Base-by-base conservation (phyloP, 192 early-diverging fungal species). In the Gamsiella multidivaricata region DNA sequence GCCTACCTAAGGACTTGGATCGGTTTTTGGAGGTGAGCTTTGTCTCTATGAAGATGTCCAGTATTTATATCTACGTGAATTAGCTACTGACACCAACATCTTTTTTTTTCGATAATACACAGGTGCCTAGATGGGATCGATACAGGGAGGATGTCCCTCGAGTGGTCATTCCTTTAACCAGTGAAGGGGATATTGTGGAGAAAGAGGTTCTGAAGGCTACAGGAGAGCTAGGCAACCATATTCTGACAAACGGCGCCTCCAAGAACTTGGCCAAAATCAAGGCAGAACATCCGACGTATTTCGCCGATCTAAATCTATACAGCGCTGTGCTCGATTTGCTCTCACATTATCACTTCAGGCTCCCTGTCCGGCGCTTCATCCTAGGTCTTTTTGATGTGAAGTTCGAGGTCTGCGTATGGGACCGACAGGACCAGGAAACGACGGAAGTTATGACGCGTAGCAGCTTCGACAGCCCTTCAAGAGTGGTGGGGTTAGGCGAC, bases 151-250 rank as follows among this genome's bases (percentile, higher is more conserved):
- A 33, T 54, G 33, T 71, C 29, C 83, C 76, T 56, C 82, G 74
- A 34, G 80, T 74, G 8, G 61, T 85, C 25, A 73, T 79, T 20
- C 56, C 65, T 23, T 53, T 79, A 34, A 53, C 79, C 17, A 72
- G 45, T 33, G 69, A 65, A n/a, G 74, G 68, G 2, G 66, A 61
- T 39, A 32, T 25, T 9, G 71, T 84, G 14, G 88, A 88, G 68
- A 71, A 82, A 56, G 91, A 91, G 55, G 88, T 96, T 52, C 59
- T 96, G 28, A 86, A 85, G 68, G 82, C 81, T 23, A 86, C 94
- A 46, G 91, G 92, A 42, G 93, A 93, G 69, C 81, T 96, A 56
- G 89, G 89, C 46, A 96, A 96, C 59, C 90, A 94, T 63, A 93
- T 95, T 68, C 72, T 95, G 29, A 89, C 92, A 8, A 91, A 88